Evolutionary conservation across 1,284 basidiomycete species (phyloP).

Genomic region (Malassezia cuniculi): DNA sequence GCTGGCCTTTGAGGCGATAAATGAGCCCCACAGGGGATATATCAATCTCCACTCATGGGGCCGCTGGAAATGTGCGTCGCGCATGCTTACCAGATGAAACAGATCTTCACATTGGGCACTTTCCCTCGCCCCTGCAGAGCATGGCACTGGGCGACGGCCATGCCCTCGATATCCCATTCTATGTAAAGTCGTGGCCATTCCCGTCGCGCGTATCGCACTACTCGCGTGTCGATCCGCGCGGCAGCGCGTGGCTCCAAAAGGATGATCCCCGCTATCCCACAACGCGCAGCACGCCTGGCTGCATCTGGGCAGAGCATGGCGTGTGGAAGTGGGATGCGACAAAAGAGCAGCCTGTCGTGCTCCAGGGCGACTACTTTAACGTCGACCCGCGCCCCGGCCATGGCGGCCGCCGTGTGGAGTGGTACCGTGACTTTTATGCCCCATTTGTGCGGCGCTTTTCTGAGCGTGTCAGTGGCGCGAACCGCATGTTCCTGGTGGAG

Average conservation of each 20-base stretch:
- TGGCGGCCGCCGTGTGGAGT: constrained; percentile 25
- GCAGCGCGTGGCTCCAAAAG: constrained; percentile 22
- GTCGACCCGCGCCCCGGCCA: constrained; percentile 44
- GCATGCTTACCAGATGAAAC: constrained; percentile 57
- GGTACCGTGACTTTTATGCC: constrained; percentile 40
- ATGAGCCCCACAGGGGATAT: constrained; percentile 90
- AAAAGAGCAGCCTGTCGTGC: constrained; percentile 59
- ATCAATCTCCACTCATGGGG: constrained; percentile 70
- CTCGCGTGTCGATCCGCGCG: constrained; percentile 25
- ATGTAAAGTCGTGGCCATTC: constrained; percentile 41
- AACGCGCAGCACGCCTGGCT: constrained; percentile 51
- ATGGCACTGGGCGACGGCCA: constrained; percentile 29
- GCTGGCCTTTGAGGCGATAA: constrained; percentile 79
- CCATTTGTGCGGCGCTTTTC: constrained; percentile 27
- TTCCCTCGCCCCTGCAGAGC: constrained; percentile 46
- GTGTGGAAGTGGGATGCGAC: constrained; percentile 78
- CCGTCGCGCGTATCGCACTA: constrained; percentile 32
- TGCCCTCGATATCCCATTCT: constrained; percentile 50
- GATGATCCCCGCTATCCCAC: constrained; percentile 58
- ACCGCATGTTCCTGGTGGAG: constrained; percentile 24
- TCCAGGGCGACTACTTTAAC: constrained; percentile 75
- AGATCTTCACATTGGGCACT: constrained; percentile 72
- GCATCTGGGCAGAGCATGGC: constrained; percentile 79
- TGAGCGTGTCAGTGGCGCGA: constrained; percentile 15
- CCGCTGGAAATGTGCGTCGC: constrained; percentile 53